Conservation (phyloP, 768 basidiomycete genomes). For the Lyophyllum decastes region DNA sequence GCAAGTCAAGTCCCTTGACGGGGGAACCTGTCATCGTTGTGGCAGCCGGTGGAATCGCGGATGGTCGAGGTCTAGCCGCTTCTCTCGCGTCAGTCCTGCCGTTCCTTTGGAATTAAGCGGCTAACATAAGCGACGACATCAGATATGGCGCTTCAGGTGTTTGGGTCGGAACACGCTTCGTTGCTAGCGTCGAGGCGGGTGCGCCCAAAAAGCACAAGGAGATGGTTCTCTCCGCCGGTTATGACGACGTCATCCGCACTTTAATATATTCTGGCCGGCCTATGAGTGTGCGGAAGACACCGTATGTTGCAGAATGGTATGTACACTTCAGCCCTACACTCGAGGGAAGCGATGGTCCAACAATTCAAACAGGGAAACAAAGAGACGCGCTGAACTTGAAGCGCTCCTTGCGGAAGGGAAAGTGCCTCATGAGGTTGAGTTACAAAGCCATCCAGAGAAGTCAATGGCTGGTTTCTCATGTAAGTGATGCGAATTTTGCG, state of each 20-base stretch:
- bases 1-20: constrained; percentile 71
- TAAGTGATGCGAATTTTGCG: constrained; percentile 31
- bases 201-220: constrained; percentile 78
- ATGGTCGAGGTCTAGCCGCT: constrained; percentile 80
- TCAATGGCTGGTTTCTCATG: constrained; percentile 60
- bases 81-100: constrained; percentile 54
- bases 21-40: constrained; percentile 77
- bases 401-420: constrained; percentile 61
- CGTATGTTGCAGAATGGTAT: constrained; percentile 76
- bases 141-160: constrained; percentile 84
- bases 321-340: constrained; percentile 15
- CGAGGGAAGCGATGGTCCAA: not conserved
- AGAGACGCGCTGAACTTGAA: constrained; percentile 58
- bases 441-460: constrained; percentile 68
- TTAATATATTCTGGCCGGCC: constrained; percentile 80
- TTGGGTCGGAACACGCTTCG: constrained; percentile 89
- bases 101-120: not conserved
- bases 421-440: constrained; percentile 76
- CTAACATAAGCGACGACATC: not conserved
- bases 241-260: constrained; percentile 73
- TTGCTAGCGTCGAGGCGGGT: constrained; percentile 78
- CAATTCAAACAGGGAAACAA: constrained; percentile 52
- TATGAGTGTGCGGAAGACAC: constrained; percentile 78
- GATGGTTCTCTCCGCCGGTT: constrained; percentile 64
- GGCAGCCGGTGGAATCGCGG: constrained; percentile 83